A percentile compares a stretch with the other conserved stretches of the same genome.
phyloP scores from a whole-genome alignment of 1,139 yeast genomes.

The Groenewaldozyma auringiensis region DNA sequence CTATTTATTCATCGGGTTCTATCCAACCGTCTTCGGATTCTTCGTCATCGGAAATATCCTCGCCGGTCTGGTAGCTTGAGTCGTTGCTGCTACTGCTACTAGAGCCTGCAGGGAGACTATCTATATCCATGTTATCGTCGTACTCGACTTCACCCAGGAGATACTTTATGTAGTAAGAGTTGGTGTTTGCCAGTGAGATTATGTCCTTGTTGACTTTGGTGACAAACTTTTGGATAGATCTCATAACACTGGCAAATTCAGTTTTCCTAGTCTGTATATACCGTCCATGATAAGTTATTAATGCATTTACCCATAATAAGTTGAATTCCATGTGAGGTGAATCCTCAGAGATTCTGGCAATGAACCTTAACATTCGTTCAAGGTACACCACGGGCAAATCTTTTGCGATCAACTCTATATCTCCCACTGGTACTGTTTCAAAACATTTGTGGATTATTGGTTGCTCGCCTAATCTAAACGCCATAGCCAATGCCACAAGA shows the following conservation, averaged over 20 bases:
- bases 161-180: constrained; percentile 45
- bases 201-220: constrained; percentile 70
- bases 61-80: no score
- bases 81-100: constrained; percentile 12
- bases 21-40: constrained; percentile 39
- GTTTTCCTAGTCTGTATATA: constrained; percentile 58
- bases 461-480: constrained; percentile 82
- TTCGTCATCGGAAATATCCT: constrained; percentile 22
- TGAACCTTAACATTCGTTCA: constrained; percentile 55
- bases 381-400: constrained; percentile 75
- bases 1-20: constrained; percentile 28
- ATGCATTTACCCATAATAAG: constrained; percentile 66
- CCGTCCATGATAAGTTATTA: constrained; percentile 69
- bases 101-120: not conserved
- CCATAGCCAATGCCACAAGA: constrained; percentile 79
- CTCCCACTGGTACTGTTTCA: constrained; percentile 68
- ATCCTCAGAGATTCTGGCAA: constrained; percentile 64
- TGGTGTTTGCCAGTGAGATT: constrained; percentile 46
- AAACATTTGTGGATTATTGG: constrained; percentile 65
- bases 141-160: constrained; percentile 24
- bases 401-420: constrained; percentile 55
- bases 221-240: constrained; percentile 69
- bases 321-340: constrained; percentile 74
- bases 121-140: not conserved
- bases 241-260: constrained; percentile 57